Conservation (phyloP, 352 stramenopile species). For the Thalassiosira hispida region DNA sequence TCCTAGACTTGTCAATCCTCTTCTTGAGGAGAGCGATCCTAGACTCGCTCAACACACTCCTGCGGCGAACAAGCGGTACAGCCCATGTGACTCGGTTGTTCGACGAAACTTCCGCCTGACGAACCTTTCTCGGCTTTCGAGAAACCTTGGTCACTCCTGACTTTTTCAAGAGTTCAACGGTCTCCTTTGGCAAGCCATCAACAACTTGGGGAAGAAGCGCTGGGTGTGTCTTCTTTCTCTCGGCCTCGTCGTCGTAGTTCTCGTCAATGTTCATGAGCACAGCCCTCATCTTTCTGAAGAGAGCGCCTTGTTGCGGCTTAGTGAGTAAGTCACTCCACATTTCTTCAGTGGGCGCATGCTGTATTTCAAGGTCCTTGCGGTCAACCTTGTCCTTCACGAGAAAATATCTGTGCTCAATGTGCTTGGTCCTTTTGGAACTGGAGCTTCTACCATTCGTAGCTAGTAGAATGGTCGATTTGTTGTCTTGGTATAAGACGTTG, state of each 20-base stretch:
- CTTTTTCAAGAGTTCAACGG: neutral
- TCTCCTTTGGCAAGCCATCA: neutral
- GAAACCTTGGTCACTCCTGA: neutral
- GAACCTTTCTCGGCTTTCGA: too few relatives aligned
- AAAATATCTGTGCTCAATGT: constrained; percentile 4
- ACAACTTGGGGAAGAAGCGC: too few relatives aligned
- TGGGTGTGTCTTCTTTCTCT: neutral
- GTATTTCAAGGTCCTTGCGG: neutral
- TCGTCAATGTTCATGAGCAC: constrained; percentile 13
- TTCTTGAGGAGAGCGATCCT: too few relatives aligned
- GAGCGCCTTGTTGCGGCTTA: constrained; percentile 38
- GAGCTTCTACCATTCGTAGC: neutral
- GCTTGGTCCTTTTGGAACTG: neutral
- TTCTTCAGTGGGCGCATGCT: constrained; percentile 36
- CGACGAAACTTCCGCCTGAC: too few relatives aligned
- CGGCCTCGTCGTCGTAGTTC: neutral
- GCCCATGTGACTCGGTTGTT: too few relatives aligned
- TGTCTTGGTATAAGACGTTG: constrained; percentile 36
- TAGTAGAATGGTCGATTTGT: neutral
- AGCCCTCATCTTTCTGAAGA: constrained; percentile 38
- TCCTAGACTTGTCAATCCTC: too few relatives aligned
- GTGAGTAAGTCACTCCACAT: constrained; percentile 50
- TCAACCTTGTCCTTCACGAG: constrained; percentile 15
- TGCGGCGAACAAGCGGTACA: neutral
- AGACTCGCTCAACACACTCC: constrained; percentile 1